phyloP scores from a whole-genome alignment of 1,284 basidiomycete genomes.

The Irpex sp. region DNA sequence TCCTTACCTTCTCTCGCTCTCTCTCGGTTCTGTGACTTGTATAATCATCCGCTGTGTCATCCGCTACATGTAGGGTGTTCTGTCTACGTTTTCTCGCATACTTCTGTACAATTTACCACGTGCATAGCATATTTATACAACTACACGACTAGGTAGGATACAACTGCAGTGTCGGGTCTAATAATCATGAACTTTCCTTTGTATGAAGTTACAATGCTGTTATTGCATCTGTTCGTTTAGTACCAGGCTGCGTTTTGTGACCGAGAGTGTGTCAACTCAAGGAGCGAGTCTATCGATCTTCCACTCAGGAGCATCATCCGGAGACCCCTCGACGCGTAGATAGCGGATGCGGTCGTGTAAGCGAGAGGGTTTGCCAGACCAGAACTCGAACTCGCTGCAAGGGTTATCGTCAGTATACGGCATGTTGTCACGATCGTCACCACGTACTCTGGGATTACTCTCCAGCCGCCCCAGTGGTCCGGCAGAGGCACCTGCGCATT shows the following conservation, averaged over 20 bases:
- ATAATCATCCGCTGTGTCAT: background rate
- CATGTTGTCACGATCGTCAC: background rate
- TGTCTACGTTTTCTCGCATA: background rate
- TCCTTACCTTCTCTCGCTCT: background rate
- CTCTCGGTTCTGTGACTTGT: background rate
- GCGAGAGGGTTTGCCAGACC: constrained; percentile 87
- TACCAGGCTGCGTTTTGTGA: background rate
- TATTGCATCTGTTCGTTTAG: background rate
- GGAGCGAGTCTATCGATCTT: constrained; percentile 74
- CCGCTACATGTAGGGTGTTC: background rate
- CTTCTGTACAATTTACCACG: background rate
- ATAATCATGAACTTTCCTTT: background rate
- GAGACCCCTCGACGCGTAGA: constrained; percentile 50
- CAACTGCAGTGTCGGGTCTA: background rate
- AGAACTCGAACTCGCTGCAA: constrained; percentile 81
- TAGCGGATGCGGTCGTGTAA: constrained; percentile 89
- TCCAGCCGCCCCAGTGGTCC: constrained; percentile 96
- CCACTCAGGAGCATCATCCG: constrained; percentile 57
- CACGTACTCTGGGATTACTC: constrained; percentile 84
- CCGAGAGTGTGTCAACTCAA: constrained; percentile 24
- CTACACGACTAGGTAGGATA: background rate
- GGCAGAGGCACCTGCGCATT: constrained; percentile 70
- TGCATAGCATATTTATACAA: background rate
- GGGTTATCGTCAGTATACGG: background rate
- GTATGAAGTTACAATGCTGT: background rate